Evolutionary conservation across 345 rosid genomes (phyloP).

Genomic region (Eucalyptus victrix): DNA sequence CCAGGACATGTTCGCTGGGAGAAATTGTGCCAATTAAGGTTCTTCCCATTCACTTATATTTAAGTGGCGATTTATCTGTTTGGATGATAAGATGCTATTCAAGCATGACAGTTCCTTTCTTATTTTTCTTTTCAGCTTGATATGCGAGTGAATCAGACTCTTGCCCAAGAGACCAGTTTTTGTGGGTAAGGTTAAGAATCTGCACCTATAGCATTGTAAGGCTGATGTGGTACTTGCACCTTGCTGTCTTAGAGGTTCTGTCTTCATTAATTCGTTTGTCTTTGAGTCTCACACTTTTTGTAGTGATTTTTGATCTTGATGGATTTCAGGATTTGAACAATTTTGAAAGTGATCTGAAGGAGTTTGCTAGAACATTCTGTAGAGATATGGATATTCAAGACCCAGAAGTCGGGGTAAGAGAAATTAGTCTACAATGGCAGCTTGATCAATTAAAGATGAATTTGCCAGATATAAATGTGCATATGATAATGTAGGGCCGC

Average conservation of each 20-base stretch:
- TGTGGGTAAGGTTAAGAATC: constrained; percentile 51
- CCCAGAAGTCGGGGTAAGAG: constrained; percentile 92
- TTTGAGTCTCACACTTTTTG: not conserved
- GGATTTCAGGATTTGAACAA: constrained; percentile 73
- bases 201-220: not conserved
- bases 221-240: not conserved
- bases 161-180: constrained; percentile 82
- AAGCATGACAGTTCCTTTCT: not conserved
- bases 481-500: not conserved
- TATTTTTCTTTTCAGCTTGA: constrained; percentile 59
- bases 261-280: not conserved
- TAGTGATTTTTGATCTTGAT: not conserved
- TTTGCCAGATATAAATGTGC: not conserved
- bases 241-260: not conserved
- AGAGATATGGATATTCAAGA: constrained; percentile 74
- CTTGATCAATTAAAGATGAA: no score
- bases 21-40: constrained; percentile 95
- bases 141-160: constrained; percentile 85
- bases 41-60: not conserved
- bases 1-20: constrained; percentile 91
- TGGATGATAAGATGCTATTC: not conserved
- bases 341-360: constrained; percentile 91
- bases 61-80: not conserved
- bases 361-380: constrained; percentile 81
- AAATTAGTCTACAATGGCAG: not conserved